phyloP scores from a whole-genome alignment of 768 basidiomycete genomes.

The Crassisporium funariophilum region DNA sequence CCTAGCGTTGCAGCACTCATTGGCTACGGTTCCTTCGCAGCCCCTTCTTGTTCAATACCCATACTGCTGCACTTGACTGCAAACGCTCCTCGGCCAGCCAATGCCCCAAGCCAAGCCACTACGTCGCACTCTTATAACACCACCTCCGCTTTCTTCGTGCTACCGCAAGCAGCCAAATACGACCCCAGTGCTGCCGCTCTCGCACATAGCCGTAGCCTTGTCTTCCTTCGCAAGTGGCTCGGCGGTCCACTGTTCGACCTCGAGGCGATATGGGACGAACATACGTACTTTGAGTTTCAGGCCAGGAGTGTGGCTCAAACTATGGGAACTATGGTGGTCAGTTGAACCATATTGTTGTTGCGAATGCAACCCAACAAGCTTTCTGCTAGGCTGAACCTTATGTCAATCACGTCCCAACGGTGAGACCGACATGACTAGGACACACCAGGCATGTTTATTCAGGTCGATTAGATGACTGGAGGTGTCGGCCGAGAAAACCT shows the following conservation, averaged over 20 bases:
- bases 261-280: slow-evolving; percentile 64
- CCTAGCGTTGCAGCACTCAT: slow-evolving; percentile 37
- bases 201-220: slow-evolving; percentile 48
- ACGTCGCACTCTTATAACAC: slow-evolving; percentile 32
- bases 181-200: slow-evolving; percentile 42
- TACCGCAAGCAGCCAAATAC: slow-evolving; percentile 43
- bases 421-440: slow-evolving; percentile 19
- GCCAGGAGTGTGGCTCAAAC: slow-evolving; percentile 51
- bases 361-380: not conserved
- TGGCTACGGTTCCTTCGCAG: slow-evolving; percentile 35
- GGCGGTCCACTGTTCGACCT: slow-evolving; percentile 57
- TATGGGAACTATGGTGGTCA: slow-evolving; percentile 59
- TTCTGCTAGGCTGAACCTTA: slow-evolving; percentile 51
- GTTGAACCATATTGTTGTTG: slow-evolving; percentile 14
- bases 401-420: slow-evolving; percentile 61
- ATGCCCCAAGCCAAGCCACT: slow-evolving; percentile 19
- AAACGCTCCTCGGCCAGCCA: slow-evolving; percentile 20
- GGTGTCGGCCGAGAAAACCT: slow-evolving; percentile 53
- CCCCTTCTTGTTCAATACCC: slow-evolving; percentile 29
- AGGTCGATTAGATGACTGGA: slow-evolving; percentile 49
- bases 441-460: not conserved
- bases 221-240: slow-evolving; percentile 45
- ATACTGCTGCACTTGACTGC: slow-evolving; percentile 38
- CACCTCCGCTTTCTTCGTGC: slow-evolving; percentile 42
- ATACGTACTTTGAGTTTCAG: slow-evolving; percentile 56